Evolutionary conservation across 1,139 yeast genomes (phyloP).

Genomic region (Pichia inconspicua): DNA sequence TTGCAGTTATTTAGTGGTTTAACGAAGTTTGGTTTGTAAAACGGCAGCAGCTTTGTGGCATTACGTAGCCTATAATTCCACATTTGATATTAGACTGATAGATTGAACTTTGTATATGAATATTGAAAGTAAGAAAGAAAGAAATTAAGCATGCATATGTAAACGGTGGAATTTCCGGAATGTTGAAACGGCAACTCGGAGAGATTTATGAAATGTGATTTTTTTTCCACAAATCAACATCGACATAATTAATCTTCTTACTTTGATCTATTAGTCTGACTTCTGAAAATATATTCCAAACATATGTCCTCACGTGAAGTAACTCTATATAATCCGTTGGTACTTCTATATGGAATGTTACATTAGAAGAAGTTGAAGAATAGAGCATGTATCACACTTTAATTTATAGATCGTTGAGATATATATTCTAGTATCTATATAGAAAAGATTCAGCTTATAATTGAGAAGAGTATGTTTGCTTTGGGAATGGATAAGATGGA

Average conservation of each 20-base stretch:
- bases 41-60: not conserved
- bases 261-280: no score
- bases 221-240: not conserved
- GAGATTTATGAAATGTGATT: no score
- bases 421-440: not conserved
- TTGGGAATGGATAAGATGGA: constrained; percentile 85
- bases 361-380: constrained; percentile 22
- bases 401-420: not conserved
- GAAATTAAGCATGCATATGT: no score
- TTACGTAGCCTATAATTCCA: not conserved
- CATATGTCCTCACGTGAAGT: constrained; percentile 14
- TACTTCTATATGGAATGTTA: constrained; percentile 25
- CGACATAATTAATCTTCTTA: no score
- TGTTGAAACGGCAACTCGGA: not conserved
- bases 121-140: not conserved
- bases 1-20: not conserved
- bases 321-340: constrained; percentile 22
- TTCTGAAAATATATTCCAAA: no score
- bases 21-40: not conserved
- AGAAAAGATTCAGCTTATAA: not conserved
- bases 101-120: not conserved
- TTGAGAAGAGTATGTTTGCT: constrained; percentile 42
- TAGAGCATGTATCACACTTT: not conserved
- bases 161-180: not conserved
- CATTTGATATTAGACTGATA: not conserved